These are phyloP conservation scores for Vanilla planifolia DNA, from an alignment of 106 monocot genomes.

Conservation along the genomic window DNA sequence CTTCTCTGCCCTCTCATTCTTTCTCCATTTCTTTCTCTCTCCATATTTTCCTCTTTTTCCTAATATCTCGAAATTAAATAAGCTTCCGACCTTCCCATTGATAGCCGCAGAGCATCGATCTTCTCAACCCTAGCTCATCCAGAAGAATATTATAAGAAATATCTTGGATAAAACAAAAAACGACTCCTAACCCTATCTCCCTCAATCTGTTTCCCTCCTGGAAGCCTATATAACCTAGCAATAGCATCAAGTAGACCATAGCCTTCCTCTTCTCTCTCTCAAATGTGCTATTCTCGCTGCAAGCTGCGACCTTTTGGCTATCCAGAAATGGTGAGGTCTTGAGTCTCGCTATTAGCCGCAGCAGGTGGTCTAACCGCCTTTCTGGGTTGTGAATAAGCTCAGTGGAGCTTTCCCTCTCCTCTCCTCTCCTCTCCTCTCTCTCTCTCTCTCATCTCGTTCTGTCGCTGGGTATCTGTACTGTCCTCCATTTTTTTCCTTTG, in stretches of 20 bases:
- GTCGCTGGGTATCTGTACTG: too few species aligned
- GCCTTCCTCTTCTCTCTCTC: slow-evolving; percentile 1
- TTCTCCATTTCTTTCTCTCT: too few species aligned
- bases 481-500: not conserved
- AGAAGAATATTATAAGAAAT: not conserved
- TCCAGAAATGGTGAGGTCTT: slow-evolving; percentile 7
- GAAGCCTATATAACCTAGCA: slow-evolving; percentile 4
- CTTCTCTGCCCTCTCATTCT: too few species aligned
- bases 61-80: too few species aligned
- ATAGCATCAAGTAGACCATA: not conserved
- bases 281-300: slow-evolving; percentile 2
- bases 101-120: slow-evolving; percentile 1
- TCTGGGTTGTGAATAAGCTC: too few species aligned
- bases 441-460: slow-evolving; percentile 10
- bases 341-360: not conserved
- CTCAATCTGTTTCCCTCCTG: not conserved
- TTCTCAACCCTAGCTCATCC: slow-evolving; percentile 2
- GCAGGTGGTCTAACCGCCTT: not conserved
- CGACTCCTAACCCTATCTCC: not conserved
- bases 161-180: not conserved
- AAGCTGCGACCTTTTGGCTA: slow-evolving; percentile 3
- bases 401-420: slow-evolving; percentile 1
- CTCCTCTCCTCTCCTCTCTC: not conserved
- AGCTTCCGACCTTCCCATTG: not conserved
- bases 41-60: too few species aligned